Base-by-base conservation (phyloP, 2,329 filamentous ascomycete genomes). In the Chalaropsis thielavioides region DNA sequence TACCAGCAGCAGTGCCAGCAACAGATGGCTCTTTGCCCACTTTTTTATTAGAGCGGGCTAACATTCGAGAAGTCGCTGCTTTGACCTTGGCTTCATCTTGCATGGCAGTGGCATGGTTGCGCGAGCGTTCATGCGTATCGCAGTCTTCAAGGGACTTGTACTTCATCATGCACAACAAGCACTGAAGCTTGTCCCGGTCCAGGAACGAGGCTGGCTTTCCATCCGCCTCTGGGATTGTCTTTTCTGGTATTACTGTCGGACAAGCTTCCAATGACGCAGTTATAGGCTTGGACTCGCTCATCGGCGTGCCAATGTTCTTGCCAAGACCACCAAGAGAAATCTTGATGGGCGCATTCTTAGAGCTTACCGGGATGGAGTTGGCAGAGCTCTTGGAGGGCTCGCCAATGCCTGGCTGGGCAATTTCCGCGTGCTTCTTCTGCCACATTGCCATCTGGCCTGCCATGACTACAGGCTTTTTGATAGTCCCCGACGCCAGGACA, bases 151-250 rank as follows among this genome's bases (percentile, higher is more conserved):
- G 63, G 0, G 75, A 76, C 66, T 78, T 78, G 71, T 78, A 78
- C 66, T 77, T 77, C 69, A 75, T 76, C 76, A 77, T 77, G 68
- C 77, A 79, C 61, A 79, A 73, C 22, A 78, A 71, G 64, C 77
- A 79, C 73, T 76, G 76, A 17, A 78, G 69, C 41, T 74, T 78
- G 1, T 79, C 78, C 24, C 79, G 74, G 67, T 89, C 84, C 5
- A 83, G 81, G 68, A 82, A 89, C 0, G 83, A 86, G 5, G 74
- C 68, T 64, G 67, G 6, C 19, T 35, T 38, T 3, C 35, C 38
- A 13, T 31, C 60, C 17, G 40, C 61, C 27, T 13, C 70, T 67
- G 31, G 19, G n/a, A 13, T 11, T 49, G 60, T n/a, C 27, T 27
- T 49, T 11, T 58, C 54, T 3, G 27, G 10, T n/a, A 40, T n/a